Percentiles rank a stretch among this genome's conserved stretches.
These are phyloP conservation scores for Prunus mongolica DNA, from an alignment of 306 rosid genomes.

Conservation along the genomic window DNA sequence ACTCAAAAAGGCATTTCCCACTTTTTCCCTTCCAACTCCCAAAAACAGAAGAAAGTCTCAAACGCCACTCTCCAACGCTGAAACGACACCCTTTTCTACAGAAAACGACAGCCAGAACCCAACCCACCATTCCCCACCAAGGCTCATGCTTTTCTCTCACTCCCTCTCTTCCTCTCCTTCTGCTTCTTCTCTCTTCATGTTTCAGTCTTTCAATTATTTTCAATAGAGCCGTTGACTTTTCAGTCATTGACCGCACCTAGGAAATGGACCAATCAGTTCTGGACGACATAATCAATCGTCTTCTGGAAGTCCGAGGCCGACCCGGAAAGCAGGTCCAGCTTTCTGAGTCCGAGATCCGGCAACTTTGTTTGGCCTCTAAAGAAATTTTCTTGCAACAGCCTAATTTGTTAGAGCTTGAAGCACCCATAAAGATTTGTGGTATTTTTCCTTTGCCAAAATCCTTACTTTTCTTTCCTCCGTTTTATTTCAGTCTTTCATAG, in stretches of 20 bases:
- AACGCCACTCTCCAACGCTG: slow-evolving; percentile 2
- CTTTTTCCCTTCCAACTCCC: too few species aligned
- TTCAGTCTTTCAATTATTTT: slow-evolving; percentile 10
- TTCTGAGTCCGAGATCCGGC: slow-evolving; percentile 92
- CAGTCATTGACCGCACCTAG: background rate
- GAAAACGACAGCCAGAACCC: slow-evolving; percentile 34
- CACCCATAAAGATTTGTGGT: slow-evolving; percentile 97
- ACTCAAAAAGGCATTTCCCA: background rate
- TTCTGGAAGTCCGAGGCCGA: slow-evolving; percentile 74
- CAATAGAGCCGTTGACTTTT: slow-evolving; percentile 24
- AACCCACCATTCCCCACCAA: background rate
- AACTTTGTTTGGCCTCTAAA: slow-evolving; percentile 61
- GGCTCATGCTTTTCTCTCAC: slow-evolving; percentile 22
- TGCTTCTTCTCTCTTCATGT: slow-evolving; percentile 6
- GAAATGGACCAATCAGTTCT: slow-evolving; percentile 67
- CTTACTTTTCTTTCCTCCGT: background rate
- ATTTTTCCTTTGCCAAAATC: slow-evolving; percentile 10
- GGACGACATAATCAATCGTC: slow-evolving; percentile 81
- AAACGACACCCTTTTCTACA: slow-evolving; percentile 25
- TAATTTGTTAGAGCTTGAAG: slow-evolving; percentile 74
- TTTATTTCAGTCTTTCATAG: background rate
- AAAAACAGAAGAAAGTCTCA: slow-evolving; percentile 2
- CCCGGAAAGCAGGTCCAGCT: slow-evolving; percentile 94
- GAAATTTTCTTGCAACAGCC: slow-evolving; percentile 86
- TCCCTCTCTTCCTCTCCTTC: background rate